These are phyloP conservation scores for Austropuccinia psidii DNA, from an alignment of 1,284 basidiomycete genomes.

Conservation along the genomic window DNA sequence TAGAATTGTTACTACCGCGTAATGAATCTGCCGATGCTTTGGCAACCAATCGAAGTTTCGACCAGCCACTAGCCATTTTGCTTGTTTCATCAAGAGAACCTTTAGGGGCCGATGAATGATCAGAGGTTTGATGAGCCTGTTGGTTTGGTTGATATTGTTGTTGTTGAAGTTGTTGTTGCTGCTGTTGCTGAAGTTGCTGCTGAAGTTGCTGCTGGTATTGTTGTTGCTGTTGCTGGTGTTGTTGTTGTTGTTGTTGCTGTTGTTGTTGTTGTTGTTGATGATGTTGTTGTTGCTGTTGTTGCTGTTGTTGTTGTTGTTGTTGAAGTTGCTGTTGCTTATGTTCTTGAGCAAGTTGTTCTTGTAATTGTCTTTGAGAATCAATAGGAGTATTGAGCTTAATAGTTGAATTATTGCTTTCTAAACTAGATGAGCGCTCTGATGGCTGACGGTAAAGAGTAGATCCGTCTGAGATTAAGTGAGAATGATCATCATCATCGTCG, in stretches of 20 bases:
- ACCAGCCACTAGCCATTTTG: slow-evolving; percentile 21
- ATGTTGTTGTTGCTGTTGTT: slow-evolving; percentile 45
- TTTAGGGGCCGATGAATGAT: slow-evolving; percentile 40
- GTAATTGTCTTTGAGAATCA: slow-evolving; percentile 40
- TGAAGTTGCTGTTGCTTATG: slow-evolving; percentile 42
- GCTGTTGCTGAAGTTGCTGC: slow-evolving; percentile 42
- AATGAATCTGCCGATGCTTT: slow-evolving; percentile 36
- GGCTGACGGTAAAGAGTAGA: slow-evolving; percentile 36
- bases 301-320: slow-evolving; percentile 45
- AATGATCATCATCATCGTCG: slow-evolving; percentile 37
- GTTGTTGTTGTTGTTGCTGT: slow-evolving; percentile 45
- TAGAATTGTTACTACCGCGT: background rate
- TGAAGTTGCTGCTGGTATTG: slow-evolving; percentile 38
- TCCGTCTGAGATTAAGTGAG: no score
- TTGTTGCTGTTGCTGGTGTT: slow-evolving; percentile 46
- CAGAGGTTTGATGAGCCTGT: slow-evolving; percentile 41
- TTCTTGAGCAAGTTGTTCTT: slow-evolving; percentile 35
- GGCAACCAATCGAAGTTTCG: slow-evolving; percentile 34
- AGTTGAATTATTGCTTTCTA: slow-evolving; percentile 52
- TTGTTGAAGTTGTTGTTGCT: slow-evolving; percentile 42
- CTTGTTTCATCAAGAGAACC: background rate
- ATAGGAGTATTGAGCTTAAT: slow-evolving; percentile 45
- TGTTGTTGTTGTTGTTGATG: slow-evolving; percentile 42
- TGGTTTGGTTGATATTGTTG: slow-evolving; percentile 45
- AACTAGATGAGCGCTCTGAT: slow-evolving; percentile 53